Percentiles rank a stretch among this genome's conserved stretches.
Evolutionary conservation across 1,139 yeast genomes (phyloP).

Genomic region (Candida sanyaensis): DNA sequence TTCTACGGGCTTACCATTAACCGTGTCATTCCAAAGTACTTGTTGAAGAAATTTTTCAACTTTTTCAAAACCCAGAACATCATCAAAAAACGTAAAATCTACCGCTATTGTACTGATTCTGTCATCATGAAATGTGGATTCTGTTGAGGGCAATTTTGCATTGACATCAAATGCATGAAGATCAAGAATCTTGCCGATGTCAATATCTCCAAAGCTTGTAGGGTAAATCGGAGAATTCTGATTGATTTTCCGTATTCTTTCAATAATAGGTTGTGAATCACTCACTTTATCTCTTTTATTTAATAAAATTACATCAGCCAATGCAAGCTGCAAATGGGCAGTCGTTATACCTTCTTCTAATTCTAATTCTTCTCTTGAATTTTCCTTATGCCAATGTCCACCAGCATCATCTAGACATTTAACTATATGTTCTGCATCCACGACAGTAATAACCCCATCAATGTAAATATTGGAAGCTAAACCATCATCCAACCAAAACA

Average conservation of each 20-base stretch:
- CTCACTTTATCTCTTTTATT: conserved; percentile 68
- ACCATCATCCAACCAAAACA: conserved; percentile 97
- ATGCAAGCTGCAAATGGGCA: conserved; percentile 86
- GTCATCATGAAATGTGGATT: conserved; percentile 39
- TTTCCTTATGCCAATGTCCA: conserved; percentile 53
- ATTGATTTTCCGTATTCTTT: conserved; percentile 60
- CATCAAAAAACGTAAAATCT: conserved; percentile 47
- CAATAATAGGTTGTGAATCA: conserved; percentile 23
- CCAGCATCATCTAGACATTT: conserved; percentile 71
- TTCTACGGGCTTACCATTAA: conserved; percentile 51
- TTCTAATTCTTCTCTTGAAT: conserved; percentile 28
- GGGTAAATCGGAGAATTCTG: conserved; percentile 64
- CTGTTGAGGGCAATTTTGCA: conserved; percentile 26
- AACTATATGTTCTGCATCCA: conserved; percentile 73
- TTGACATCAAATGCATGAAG: conserved; percentile 75
- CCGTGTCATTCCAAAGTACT: conserved; percentile 64
- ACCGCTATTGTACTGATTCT: conserved; percentile 67
- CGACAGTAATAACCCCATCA: conserved; percentile 92
- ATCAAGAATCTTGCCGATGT: conserved; percentile 61
- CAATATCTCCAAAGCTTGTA: conserved; percentile 74
- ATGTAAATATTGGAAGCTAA: conserved; percentile 79
- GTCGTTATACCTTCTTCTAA: conserved; percentile 63
- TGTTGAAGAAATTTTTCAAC: conserved; percentile 66
- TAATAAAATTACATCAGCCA: conserved; percentile 79
- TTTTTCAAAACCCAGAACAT: conserved; percentile 31